Conservation (phyloP, 129 eudicot species). For the Saposhnikovia divaricata region DNA sequence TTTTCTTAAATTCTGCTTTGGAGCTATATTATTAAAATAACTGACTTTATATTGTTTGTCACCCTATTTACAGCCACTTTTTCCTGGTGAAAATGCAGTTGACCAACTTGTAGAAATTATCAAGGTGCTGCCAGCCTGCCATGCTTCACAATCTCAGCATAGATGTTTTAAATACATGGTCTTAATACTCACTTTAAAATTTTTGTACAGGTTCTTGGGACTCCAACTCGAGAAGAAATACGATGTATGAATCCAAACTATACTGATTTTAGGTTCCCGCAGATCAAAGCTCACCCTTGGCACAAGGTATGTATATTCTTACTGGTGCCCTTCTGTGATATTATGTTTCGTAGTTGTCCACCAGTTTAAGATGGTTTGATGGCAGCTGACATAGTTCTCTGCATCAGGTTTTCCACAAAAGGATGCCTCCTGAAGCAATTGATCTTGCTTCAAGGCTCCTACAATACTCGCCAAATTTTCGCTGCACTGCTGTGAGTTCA, state of each 20-base stretch:
- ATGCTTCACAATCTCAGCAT: not conserved
- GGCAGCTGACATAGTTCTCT: slow-evolving; percentile 3
- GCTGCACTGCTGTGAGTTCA: slow-evolving; percentile 49
- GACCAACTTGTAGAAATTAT: slow-evolving; percentile 95
- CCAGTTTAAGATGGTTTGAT: slow-evolving; percentile 1
- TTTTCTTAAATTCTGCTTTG: not conserved
- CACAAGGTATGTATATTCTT: slow-evolving; percentile 29
- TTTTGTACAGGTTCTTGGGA: slow-evolving; percentile 71
- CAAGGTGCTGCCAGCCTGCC: slow-evolving; percentile 37
- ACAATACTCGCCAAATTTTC: slow-evolving; percentile 55
- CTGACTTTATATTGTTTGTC: not conserved
- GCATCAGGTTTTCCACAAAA: slow-evolving; percentile 43
- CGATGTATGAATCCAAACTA: slow-evolving; percentile 96
- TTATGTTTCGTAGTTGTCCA: not conserved
- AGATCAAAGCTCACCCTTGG: slow-evolving; percentile 58
- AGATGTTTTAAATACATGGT: not conserved
- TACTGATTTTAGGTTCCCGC: slow-evolving; percentile 75
- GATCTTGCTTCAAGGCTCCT: slow-evolving; percentile 57
- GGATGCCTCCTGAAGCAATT: slow-evolving; percentile 59
- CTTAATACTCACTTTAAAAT: slow-evolving; percentile 7
- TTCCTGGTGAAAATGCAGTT: slow-evolving; percentile 96
- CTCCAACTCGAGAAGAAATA: slow-evolving; percentile 96
- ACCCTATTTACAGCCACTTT: slow-evolving; percentile 49
- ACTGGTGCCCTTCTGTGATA: not conserved
- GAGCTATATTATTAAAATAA: not conserved